Conservation (phyloP, 1,139 yeast genomes). For the Yamadazyma epiphylla region DNA sequence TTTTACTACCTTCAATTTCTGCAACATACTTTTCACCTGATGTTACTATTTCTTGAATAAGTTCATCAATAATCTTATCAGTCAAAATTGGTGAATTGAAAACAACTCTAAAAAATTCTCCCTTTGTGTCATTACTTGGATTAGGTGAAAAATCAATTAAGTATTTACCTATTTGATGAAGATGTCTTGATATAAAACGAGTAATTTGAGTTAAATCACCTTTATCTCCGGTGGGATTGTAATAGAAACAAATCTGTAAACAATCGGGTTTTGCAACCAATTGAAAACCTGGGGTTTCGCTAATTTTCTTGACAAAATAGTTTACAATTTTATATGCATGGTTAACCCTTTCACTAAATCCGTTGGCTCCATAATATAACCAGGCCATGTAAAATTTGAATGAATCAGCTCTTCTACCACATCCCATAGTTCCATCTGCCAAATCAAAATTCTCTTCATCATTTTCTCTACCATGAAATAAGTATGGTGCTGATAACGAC, state of each 20-base stretch:
- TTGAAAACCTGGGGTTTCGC: slow-evolving; percentile 37
- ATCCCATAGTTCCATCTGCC: slow-evolving; percentile 92
- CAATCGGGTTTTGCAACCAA: slow-evolving; percentile 65
- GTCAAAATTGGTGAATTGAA: slow-evolving; percentile 67
- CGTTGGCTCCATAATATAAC: slow-evolving; percentile 69
- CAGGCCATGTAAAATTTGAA: slow-evolving; percentile 76
- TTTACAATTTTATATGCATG: slow-evolving; percentile 67
- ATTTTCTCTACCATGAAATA: slow-evolving; percentile 64
- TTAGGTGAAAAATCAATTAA: slow-evolving; percentile 82
- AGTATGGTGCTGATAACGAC: slow-evolving; percentile 75
- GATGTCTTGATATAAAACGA: slow-evolving; percentile 55
- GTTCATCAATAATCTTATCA: slow-evolving; percentile 35
- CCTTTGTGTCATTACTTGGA: slow-evolving; percentile 48
- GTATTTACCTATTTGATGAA: slow-evolving; percentile 62
- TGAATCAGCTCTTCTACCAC: slow-evolving; percentile 85
- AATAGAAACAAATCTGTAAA: slow-evolving; percentile 81
- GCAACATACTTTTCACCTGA: slow-evolving; percentile 15
- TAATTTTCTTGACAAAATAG: slow-evolving; percentile 51
- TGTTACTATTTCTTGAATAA: slow-evolving; percentile 27
- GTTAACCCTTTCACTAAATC: slow-evolving; percentile 58
- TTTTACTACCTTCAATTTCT: neutral
- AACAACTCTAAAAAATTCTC: slow-evolving; percentile 84
- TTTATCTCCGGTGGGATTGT: slow-evolving; percentile 39
- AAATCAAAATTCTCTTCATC: slow-evolving; percentile 64
- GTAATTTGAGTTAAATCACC: slow-evolving; percentile 56